Conservation (phyloP, 2,329 filamentous ascomycete species). For the Phaeomoniella chlamydospora region DNA sequence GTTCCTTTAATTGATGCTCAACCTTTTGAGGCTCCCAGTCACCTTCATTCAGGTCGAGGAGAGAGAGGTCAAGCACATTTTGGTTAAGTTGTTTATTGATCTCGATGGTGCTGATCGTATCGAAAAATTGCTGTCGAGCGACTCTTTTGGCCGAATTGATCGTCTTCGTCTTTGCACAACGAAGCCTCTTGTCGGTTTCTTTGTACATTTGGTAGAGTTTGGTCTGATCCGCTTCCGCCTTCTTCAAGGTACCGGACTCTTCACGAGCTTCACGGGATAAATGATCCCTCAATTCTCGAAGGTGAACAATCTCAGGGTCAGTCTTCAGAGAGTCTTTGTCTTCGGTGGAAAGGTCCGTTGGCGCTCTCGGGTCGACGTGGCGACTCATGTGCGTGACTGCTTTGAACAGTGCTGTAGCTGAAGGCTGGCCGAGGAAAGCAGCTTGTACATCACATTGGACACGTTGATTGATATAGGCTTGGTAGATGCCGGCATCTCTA, state of each 20-base stretch:
- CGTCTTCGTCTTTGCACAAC: constrained; percentile 3
- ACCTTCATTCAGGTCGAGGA: constrained; percentile 6
- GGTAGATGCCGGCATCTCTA: constrained; percentile 4
- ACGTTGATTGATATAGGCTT: constrained; percentile 5
- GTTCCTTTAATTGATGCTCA: constrained; percentile 4
- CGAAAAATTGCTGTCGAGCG: constrained; percentile 7
- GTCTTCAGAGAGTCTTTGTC: constrained; percentile 3
- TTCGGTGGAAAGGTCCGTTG: constrained; percentile 2
- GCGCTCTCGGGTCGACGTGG: constrained; percentile 3
- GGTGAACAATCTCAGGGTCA: constrained; percentile 4
- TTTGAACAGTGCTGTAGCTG: constrained; percentile 4
- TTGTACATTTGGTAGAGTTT: constrained; percentile 3
- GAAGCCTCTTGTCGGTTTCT: constrained; percentile 3
- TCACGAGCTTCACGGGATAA: constrained; percentile 3
- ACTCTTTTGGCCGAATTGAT: constrained; percentile 4
- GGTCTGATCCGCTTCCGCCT: constrained; percentile 4
- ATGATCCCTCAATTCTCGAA: constrained; percentile 4
- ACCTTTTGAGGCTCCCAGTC: constrained; percentile 5
- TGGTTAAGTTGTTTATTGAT: constrained; percentile 6
- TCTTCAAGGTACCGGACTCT: constrained; percentile 4
- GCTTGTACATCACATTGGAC: constrained; percentile 3
- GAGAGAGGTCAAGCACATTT: constrained; percentile 4
- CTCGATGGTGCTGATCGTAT: constrained; percentile 6
- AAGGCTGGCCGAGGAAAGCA: constrained; percentile 4
- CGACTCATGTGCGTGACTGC: constrained; percentile 4